Conservation (phyloP, 495 filamentous ascomycete genomes). For the Pseudoneurospora amorphoporcata region DNA sequence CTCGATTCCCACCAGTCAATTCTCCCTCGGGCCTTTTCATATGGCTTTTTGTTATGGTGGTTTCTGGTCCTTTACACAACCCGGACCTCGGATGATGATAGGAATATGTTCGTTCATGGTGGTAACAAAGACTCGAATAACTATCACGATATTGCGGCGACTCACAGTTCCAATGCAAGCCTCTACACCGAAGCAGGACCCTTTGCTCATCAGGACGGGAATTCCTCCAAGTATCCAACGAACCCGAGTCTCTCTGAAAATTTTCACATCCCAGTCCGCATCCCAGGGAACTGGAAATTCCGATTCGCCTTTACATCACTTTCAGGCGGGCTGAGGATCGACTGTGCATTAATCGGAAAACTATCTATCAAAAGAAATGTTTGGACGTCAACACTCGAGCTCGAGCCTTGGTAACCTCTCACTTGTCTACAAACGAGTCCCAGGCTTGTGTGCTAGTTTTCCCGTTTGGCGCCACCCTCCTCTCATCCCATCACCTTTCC, state of each 20-base stretch:
- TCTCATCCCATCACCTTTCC: neutral
- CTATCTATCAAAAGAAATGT: neutral
- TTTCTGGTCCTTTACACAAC: neutral
- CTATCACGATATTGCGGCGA: neutral
- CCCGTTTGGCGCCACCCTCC: neutral
- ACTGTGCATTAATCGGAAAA: neutral
- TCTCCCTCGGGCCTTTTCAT: neutral
- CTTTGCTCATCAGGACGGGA: neutral
- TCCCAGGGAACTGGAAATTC: neutral
- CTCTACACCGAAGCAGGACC: neutral
- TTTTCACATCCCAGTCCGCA: neutral
- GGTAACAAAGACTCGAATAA: neutral
- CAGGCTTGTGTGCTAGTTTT: neutral
- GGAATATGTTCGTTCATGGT: neutral
- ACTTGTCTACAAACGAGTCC: neutral
- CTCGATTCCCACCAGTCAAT: neutral
- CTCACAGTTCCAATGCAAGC: neutral
- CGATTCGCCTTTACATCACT: neutral
- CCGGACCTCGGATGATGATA: neutral
- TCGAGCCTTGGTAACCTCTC: neutral
- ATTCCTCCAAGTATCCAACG: neutral
- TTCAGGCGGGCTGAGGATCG: neutral
- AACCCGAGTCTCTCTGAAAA: neutral
- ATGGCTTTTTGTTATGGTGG: neutral
- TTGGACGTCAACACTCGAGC: neutral